Evolutionary conservation across 352 stramenopile species (phyloP).

Genomic region (Globisporangium uncinulatum): DNA sequence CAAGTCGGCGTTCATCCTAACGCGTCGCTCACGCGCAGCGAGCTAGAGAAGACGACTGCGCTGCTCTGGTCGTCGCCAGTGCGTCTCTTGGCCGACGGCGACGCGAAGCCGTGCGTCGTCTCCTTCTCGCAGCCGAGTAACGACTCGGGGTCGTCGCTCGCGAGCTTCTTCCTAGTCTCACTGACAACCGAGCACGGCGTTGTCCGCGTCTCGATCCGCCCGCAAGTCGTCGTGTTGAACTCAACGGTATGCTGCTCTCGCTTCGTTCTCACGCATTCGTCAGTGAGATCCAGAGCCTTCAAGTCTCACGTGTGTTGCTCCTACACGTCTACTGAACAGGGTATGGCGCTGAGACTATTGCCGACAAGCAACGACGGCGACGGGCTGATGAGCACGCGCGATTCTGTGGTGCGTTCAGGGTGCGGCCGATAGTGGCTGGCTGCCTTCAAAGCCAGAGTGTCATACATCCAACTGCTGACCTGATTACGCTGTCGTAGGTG

Average conservation of each 20-base stretch:
- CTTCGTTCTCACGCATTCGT: neutral
- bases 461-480: neutral
- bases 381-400: slow-evolving; percentile 4
- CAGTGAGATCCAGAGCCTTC: too few relatives aligned
- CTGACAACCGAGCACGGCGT: slow-evolving; percentile 26
- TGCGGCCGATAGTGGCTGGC: neutral
- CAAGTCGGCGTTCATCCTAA: slow-evolving; percentile 5
- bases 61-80: slow-evolving; percentile 16
- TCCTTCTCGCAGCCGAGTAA: slow-evolving; percentile 1
- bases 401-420: slow-evolving; percentile 4
- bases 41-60: neutral
- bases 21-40: too few relatives aligned
- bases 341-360: slow-evolving; percentile 9
- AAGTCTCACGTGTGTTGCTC: neutral
- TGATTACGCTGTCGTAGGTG: slow-evolving; percentile 11
- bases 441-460: neutral
- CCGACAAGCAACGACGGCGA: slow-evolving; percentile 9
- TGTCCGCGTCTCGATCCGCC: slow-evolving; percentile 34
- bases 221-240: slow-evolving; percentile 52
- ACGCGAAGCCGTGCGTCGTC: slow-evolving; percentile 15
- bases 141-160: slow-evolving; percentile 2
- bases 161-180: slow-evolving; percentile 27
- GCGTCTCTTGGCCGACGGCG: slow-evolving; percentile 9
- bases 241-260: slow-evolving; percentile 31
- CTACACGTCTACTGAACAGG: slow-evolving; percentile 5